Base-by-base conservation (phyloP, 225 moss, liverwort and hornwort genomes). In the Pseudoscleropodium purum region DNA sequence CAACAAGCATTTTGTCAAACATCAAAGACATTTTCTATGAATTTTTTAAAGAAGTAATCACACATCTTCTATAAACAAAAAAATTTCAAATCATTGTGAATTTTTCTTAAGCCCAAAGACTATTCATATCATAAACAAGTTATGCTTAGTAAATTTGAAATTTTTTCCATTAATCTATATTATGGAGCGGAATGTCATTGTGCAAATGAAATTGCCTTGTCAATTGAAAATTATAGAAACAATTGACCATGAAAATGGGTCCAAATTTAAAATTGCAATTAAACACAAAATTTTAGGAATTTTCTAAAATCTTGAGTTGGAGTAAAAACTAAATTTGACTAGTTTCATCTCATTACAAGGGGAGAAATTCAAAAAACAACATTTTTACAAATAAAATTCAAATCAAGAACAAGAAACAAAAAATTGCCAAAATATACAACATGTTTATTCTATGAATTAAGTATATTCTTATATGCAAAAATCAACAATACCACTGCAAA, bases 181-280 rank as follows among this genome's bases (percentile, higher is more conserved):
- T 21, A 13, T 8, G 23, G 14, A 23, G 2, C 9, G 24, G 0
- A 77, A 36, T 0, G 0, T 54, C 24, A 77, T 77, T 54, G 8
- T 36, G 14, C 23, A 52, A 52, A 77, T 52, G 12, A 52, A 75
- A 2, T 5, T 77, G 73, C 14, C 8, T 8, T 13, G 1, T 33
- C 51, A 34, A 21, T 52, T 52, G 52, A 77, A 77, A 52, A 52
- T 36, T 52, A 77, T 0, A 36, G 21, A 14, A 34, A 13, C 2
- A 15, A 54, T 1, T 15, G 1, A 24, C 3, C 0, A 54, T 33
- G 5, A 3, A 1, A 0, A 52, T 23, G 36, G 23, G 3, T 24
- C 0, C 5, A 36, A 77, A 54, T 1, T 36, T 5, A 9, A 9
- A 54, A 54, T 24, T 52, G 1, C 8, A 36, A 5, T 21, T 8